A percentile compares a stretch with the other conserved stretches of the same genome.
Evolutionary conservation across 2,329 filamentous ascomycete species (phyloP).

Genomic region (Leptodontidium sp.): DNA sequence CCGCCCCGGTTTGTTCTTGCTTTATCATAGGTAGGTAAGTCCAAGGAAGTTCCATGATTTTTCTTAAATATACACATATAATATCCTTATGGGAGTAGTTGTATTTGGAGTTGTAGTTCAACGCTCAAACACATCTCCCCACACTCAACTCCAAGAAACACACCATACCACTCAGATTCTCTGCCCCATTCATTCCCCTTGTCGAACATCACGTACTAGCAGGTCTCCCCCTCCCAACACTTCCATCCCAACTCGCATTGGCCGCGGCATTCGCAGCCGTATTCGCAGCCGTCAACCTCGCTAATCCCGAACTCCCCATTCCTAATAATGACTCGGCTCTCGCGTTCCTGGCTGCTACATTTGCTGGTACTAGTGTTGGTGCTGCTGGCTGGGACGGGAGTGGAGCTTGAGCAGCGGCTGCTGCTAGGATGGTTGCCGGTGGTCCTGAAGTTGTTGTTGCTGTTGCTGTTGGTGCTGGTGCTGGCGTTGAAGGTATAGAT

Average conservation of each 20-base stretch:
- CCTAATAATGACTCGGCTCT: slow-evolving; percentile 3
- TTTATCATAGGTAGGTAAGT: not conserved
- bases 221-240: not conserved
- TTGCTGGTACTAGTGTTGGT: not conserved
- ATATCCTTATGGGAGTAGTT: not conserved
- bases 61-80: not conserved
- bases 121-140: not conserved
- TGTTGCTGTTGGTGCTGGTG: not conserved
- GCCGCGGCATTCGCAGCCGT: not conserved
- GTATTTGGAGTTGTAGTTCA: not conserved
- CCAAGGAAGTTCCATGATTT: not conserved
- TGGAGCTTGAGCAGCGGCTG: not conserved
- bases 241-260: not conserved
- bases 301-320: not conserved
- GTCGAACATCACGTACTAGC: not conserved
- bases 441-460: not conserved
- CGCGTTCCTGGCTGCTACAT: not conserved
- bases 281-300: slow-evolving; percentile 11
- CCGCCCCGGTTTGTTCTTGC: too few relatives aligned
- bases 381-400: not conserved
- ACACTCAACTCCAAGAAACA: not conserved
- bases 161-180: not conserved
- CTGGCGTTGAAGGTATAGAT: not conserved
- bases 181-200: not conserved
- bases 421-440: not conserved